These are phyloP conservation scores for Solidago caesia DNA, from an alignment of 129 eudicot genomes.

Conservation along the genomic window DNA sequence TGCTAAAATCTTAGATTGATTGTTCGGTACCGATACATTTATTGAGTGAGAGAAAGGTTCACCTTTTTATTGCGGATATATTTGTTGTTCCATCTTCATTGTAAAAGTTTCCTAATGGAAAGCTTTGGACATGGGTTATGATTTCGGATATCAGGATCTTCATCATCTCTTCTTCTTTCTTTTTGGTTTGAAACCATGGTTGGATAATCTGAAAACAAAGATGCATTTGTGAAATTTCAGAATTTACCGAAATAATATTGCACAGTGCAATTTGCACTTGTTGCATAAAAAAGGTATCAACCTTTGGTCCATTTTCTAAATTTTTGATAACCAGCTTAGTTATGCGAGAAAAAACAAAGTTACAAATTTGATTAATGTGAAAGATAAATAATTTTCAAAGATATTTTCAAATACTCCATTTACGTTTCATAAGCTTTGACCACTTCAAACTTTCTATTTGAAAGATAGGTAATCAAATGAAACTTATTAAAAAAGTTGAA, in stretches of 20 bases:
- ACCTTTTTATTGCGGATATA: slow-evolving; percentile 55
- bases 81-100: slow-evolving; percentile 57
- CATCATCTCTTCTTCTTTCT: slow-evolving; percentile 63
- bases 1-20: too few relatives aligned
- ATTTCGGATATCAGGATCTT: slow-evolving; percentile 54
- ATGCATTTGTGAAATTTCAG: slow-evolving; percentile 1
- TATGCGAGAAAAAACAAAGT: neutral
- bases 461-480: too few relatives aligned
- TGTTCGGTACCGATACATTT: too few relatives aligned
- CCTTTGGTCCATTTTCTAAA: too few relatives aligned
- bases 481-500: too few relatives aligned
- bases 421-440: too few relatives aligned
- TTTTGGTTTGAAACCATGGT: slow-evolving; percentile 70
- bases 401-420: too few relatives aligned
- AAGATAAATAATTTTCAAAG: too few relatives aligned
- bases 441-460: too few relatives aligned
- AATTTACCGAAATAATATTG: neutral
- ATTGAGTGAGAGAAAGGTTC: neutral
- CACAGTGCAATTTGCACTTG: too few relatives aligned
- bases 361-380: too few relatives aligned
- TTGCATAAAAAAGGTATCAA: neutral
- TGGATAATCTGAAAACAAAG: slow-evolving; percentile 51
- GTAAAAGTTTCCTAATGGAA: slow-evolving; percentile 51
- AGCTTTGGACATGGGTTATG: slow-evolving; percentile 44
- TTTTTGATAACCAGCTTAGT: neutral